Conservation (phyloP, 2,329 filamentous ascomycete genomes). For the Xylariaceae sp. region DNA sequence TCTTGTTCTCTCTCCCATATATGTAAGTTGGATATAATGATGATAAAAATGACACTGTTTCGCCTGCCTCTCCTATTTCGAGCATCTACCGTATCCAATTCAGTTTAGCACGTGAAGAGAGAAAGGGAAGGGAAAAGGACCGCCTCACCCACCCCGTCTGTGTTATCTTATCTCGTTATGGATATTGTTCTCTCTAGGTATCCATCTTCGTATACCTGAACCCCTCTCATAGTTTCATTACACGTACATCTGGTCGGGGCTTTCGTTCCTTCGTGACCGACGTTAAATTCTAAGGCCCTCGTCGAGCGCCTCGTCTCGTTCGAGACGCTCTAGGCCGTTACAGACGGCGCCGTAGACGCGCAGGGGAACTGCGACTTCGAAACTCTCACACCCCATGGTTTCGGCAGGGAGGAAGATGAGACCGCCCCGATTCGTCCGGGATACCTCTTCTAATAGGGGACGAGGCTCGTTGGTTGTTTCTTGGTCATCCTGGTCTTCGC, state of each 20-base stretch:
- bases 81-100: neutral
- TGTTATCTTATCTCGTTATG: conserved; percentile 4
- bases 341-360: conserved; percentile 67
- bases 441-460: conserved; percentile 71
- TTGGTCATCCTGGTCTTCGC: conserved; percentile 6
- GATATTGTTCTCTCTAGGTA: conserved; percentile 5
- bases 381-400: conserved; percentile 76
- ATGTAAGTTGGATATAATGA: neutral
- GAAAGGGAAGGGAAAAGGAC: neutral
- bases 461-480: conserved; percentile 32
- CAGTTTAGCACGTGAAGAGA: neutral
- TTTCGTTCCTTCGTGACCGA: neutral
- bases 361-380: conserved; percentile 81
- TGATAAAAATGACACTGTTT: neutral
- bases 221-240: neutral
- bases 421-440: conserved; percentile 71
- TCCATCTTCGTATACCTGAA: conserved; percentile 6
- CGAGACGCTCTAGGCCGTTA: conserved; percentile 51
- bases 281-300: conserved; percentile 33
- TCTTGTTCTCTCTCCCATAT: neutral
- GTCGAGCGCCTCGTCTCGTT: conserved; percentile 49
- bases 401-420: conserved; percentile 71
- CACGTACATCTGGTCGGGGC: neutral
- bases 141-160: neutral
- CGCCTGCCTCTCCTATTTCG: no score